Percentiles rank a stretch among this genome's conserved stretches.
Evolutionary conservation across 768 basidiomycete species (phyloP).

Genomic region (Phaeolepiota aurea): DNA sequence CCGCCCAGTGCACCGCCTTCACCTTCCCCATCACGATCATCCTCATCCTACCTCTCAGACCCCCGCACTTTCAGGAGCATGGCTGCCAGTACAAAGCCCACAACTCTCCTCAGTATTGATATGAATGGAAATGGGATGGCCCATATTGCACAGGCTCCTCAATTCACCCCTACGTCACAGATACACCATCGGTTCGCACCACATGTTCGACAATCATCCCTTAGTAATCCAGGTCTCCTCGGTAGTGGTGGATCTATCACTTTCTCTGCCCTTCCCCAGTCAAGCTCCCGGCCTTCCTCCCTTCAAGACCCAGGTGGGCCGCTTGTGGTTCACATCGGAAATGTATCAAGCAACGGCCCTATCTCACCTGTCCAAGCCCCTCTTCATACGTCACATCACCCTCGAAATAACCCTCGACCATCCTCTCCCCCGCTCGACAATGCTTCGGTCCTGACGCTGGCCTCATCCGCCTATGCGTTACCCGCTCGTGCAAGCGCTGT

Average conservation of each 20-base stretch:
- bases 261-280: conserved; percentile 61
- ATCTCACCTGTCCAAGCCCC: conserved; percentile 66
- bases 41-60: conserved; percentile 77
- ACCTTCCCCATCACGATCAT: conserved; percentile 77
- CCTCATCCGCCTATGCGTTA: conserved; percentile 84
- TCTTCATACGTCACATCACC: conserved; percentile 85
- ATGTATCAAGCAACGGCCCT: no score
- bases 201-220: conserved; percentile 55
- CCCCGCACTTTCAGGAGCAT: conserved; percentile 77
- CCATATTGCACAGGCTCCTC: conserved; percentile 83
- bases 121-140: conserved; percentile 74
- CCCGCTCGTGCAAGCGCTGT: conserved; percentile 41
- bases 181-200: conserved; percentile 42
- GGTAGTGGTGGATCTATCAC: conserved; percentile 55
- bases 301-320: conserved; percentile 8
- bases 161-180: conserved; percentile 42
- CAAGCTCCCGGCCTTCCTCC: conserved; percentile 37
- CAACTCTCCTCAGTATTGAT: conserved; percentile 88
- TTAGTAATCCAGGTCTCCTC: conserved; percentile 35
- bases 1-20: conserved; percentile 86
- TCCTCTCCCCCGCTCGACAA: conserved; percentile 87
- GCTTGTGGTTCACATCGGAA: neutral
- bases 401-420: conserved; percentile 91
- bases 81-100: conserved; percentile 89
- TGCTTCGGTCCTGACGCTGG: conserved; percentile 87